phyloP scores from a whole-genome alignment of 208 protist species.

The Naegleria gruberi region DNA sequence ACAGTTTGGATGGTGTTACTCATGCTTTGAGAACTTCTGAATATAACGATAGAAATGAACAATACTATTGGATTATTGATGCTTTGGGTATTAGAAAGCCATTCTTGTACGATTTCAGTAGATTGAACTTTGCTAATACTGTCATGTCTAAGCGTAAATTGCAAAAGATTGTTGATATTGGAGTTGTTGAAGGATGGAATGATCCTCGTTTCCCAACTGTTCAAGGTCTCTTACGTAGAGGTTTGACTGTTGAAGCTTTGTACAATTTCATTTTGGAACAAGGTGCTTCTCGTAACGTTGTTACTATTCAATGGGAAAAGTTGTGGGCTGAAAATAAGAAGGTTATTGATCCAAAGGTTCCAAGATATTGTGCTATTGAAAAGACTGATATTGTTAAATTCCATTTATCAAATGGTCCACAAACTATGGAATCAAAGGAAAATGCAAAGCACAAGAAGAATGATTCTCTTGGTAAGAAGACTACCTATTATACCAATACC shows the following conservation, averaged over 20 bases:
- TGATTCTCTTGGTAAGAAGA: constrained; percentile 78
- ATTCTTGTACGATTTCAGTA: constrained; percentile 86
- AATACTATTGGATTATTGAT: constrained; percentile 94
- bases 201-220: constrained; percentile 98
- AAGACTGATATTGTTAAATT: constrained; percentile 39
- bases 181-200: constrained; percentile 92
- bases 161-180: constrained; percentile 88
- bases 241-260: constrained; percentile 90
- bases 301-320: constrained; percentile 96
- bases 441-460: constrained; percentile 84
- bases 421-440: constrained; percentile 3
- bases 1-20: constrained; percentile 95
- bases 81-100: constrained; percentile 72
- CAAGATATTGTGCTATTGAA: constrained; percentile 86
- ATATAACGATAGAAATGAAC: constrained; percentile 94
- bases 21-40: constrained; percentile 95
- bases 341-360: constrained; percentile 88
- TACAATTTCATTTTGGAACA: constrained; percentile 88
- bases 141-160: constrained; percentile 98
- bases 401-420: constrained; percentile 16
- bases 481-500: constrained; percentile 63
- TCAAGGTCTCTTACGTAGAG: constrained; percentile 83
- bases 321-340: constrained; percentile 96
- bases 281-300: constrained; percentile 86
- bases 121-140: constrained; percentile 96